Evolutionary conservation across 176 grass and related monocot species (phyloP).

Genomic region (Oropetium thomaeum): DNA sequence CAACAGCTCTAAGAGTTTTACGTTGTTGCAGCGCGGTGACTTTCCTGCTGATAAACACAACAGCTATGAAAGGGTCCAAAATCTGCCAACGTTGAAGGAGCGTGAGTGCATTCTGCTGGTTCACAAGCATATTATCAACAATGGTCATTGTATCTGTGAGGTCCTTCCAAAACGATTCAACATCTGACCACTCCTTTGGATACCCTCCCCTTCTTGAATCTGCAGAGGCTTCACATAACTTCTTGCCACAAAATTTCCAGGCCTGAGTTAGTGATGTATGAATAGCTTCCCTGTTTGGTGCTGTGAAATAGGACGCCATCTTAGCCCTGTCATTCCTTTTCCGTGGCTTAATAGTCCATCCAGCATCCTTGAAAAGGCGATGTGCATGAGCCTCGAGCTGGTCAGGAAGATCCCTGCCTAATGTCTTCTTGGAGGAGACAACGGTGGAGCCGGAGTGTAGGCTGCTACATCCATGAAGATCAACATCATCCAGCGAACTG

Average conservation of each 20-base stretch:
- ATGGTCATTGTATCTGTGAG: slow-evolving; percentile 66
- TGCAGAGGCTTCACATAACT: slow-evolving; percentile 40
- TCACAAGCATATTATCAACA: slow-evolving; percentile 45
- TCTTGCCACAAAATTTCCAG: slow-evolving; percentile 86
- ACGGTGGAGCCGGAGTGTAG: slow-evolving; percentile 24
- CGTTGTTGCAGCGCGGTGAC: slow-evolving; percentile 65
- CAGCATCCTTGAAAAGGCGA: slow-evolving; percentile 75
- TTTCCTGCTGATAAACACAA: slow-evolving; percentile 77
- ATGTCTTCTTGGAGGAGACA: slow-evolving; percentile 37
- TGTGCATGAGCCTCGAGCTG: slow-evolving; percentile 69
- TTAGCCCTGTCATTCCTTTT: slow-evolving; percentile 89
- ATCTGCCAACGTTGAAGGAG: slow-evolving; percentile 79
- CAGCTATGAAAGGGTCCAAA: slow-evolving; percentile 87
- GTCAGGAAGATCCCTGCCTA: slow-evolving; percentile 88
- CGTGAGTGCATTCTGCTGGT: slow-evolving; percentile 41
- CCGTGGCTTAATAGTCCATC: slow-evolving; percentile 91
- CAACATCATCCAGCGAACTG: slow-evolving; percentile 35
- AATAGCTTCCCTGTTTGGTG: slow-evolving; percentile 61
- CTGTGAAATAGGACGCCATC: slow-evolving; percentile 79
- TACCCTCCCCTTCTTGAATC: slow-evolving; percentile 38
- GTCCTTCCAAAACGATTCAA: slow-evolving; percentile 82
- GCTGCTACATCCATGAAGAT: slow-evolving; percentile 34
- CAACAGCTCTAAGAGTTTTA: slow-evolving; percentile 61
- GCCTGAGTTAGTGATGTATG: slow-evolving; percentile 83
- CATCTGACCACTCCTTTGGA: slow-evolving; percentile 82